Conservation (phyloP, 768 basidiomycete genomes). For the Lyophyllum decastes region DNA sequence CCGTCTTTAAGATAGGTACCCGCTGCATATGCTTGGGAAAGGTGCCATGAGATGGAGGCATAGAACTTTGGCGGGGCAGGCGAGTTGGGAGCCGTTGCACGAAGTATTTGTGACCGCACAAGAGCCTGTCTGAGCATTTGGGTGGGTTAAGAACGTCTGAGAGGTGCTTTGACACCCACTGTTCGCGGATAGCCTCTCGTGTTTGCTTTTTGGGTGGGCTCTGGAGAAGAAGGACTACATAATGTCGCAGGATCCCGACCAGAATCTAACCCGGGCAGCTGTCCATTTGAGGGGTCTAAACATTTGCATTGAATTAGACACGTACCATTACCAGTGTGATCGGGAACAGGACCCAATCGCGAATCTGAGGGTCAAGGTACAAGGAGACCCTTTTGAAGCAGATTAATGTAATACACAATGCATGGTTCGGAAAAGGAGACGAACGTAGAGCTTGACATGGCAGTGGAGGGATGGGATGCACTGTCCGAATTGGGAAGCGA, state of each 20-base stretch:
- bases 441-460: slow-evolving; percentile 49
- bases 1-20: slow-evolving; percentile 90
- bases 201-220: slow-evolving; percentile 80
- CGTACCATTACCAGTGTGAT: slow-evolving; percentile 96
- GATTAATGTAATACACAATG: background rate
- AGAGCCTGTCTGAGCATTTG: slow-evolving; percentile 61
- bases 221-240: slow-evolving; percentile 85
- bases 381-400: slow-evolving; percentile 43
- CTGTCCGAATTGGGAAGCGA: slow-evolving; percentile 11
- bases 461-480: slow-evolving; percentile 13
- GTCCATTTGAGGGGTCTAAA: slow-evolving; percentile 1
- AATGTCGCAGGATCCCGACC: slow-evolving; percentile 90
- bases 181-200: slow-evolving; percentile 83
- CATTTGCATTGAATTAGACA: slow-evolving; percentile 9
- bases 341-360: slow-evolving; percentile 93
- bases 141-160: slow-evolving; percentile 6
- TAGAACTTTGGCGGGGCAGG: slow-evolving; percentile 78
- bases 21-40: slow-evolving; percentile 67
- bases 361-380: slow-evolving; percentile 93
- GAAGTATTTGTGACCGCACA: slow-evolving; percentile 80
- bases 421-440: slow-evolving; percentile 19
- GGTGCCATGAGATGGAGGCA: slow-evolving; percentile 71
- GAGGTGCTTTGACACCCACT: slow-evolving; percentile 55
- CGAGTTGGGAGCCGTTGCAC: slow-evolving; percentile 77
- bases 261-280: slow-evolving; percentile 59